Conservation (phyloP, 116 monocot genomes). For the Phalaenopsis hybrid region DNA sequence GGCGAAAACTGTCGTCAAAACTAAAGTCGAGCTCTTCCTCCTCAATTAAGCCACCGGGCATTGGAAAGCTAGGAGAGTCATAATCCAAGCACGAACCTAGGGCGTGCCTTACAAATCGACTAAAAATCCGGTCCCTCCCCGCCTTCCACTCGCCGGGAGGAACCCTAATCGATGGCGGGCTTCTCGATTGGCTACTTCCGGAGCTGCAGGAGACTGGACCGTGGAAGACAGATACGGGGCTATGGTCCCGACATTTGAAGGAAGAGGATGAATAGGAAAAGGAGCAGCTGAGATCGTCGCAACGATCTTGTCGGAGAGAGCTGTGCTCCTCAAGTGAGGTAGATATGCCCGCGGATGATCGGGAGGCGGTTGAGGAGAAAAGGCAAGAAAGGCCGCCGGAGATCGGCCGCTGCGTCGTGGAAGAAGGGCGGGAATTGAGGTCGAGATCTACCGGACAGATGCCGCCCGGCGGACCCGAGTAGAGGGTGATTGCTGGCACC, state of each 20-base stretch:
- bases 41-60: constrained; percentile 17
- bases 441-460: constrained; percentile 36
- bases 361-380: constrained; percentile 49
- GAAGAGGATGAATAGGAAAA: constrained; percentile 36
- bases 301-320: constrained; percentile 16
- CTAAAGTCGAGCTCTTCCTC: constrained; percentile 43
- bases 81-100: constrained; percentile 74
- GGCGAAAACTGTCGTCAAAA: constrained; percentile 49
- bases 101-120: constrained; percentile 48
- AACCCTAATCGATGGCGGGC: constrained; percentile 29
- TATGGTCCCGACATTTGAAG: constrained; percentile 54
- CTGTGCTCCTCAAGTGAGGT: constrained; percentile 24
- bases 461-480: constrained; percentile 33
- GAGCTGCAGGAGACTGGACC: constrained; percentile 37
- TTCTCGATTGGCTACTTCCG: constrained; percentile 7
- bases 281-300: constrained; percentile 48
- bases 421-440: constrained; percentile 22
- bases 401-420: constrained; percentile 20
- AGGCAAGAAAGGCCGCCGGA: constrained; percentile 77
- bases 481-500: constrained; percentile 66
- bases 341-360: constrained; percentile 13
- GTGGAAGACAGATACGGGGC: constrained; percentile 80
- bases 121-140: constrained; percentile 40
- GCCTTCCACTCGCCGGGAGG: constrained; percentile 28
- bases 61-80: constrained; percentile 32